Conservation (phyloP, 306 rosid genomes). For the Begonia peltatifolia region DNA sequence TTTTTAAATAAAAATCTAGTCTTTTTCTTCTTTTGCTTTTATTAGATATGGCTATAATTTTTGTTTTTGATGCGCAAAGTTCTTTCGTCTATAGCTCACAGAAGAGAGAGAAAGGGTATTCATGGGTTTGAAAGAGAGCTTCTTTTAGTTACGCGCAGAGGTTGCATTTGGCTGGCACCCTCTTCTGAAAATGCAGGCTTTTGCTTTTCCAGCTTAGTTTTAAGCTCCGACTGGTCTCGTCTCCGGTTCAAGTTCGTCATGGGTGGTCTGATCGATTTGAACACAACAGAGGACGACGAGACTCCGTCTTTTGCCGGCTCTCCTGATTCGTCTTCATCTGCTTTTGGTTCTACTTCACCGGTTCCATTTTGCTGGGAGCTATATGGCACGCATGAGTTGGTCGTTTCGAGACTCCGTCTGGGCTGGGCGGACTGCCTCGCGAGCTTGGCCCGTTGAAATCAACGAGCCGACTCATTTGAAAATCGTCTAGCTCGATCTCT, state of each 20-base stretch:
- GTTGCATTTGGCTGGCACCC: constrained; percentile 15
- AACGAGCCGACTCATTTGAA: too few relatives aligned
- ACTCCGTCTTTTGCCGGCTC: constrained; percentile 45
- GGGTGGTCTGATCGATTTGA: constrained; percentile 91
- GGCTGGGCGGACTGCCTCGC: too few relatives aligned
- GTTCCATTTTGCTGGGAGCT: constrained; percentile 77
- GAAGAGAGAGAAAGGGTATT: constrained; percentile 24
- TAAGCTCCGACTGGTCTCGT: constrained; percentile 4
- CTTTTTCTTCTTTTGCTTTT: neutral
- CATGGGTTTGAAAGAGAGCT: constrained; percentile 33
- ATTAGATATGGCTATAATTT: constrained; percentile 1
- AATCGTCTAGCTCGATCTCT: too few relatives aligned
- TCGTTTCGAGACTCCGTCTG: too few relatives aligned
- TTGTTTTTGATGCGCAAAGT: constrained; percentile 45
- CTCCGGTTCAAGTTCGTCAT: constrained; percentile 13
- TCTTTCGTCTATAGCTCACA: constrained; percentile 13
- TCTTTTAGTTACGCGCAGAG: constrained; percentile 62
- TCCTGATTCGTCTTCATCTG: constrained; percentile 35
- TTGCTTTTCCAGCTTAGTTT: constrained; percentile 7
- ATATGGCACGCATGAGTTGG: constrained; percentile 99
- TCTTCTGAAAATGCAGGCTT: constrained; percentile 46
- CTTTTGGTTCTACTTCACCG: constrained; percentile 16
- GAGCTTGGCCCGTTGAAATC: too few relatives aligned
- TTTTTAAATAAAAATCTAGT: neutral
- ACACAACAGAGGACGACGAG: constrained; percentile 88